These are phyloP conservation scores for Auriculariales sp. DNA, from an alignment of 768 basidiomycete species.

Conservation along the genomic window DNA sequence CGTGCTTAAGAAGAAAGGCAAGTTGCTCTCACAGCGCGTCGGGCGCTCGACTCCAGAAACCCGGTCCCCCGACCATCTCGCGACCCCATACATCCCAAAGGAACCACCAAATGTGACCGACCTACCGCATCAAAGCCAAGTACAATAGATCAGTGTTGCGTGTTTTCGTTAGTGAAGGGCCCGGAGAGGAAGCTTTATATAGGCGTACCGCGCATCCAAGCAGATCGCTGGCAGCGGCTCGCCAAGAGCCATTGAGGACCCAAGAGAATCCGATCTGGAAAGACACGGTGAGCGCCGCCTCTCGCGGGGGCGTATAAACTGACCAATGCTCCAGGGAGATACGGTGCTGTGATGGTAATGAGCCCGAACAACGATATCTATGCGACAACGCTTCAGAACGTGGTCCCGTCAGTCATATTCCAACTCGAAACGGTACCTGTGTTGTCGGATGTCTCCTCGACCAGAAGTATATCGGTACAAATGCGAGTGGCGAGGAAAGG, in stretches of 20 bases:
- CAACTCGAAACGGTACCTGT: too few species aligned
- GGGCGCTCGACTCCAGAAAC: slow-evolving; percentile 60
- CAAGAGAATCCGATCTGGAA: slow-evolving; percentile 21
- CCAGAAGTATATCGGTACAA: slow-evolving; percentile 96
- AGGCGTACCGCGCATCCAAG: slow-evolving; percentile 76
- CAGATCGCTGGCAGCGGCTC: slow-evolving; percentile 67
- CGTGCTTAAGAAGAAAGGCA: background rate
- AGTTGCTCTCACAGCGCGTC: slow-evolving; percentile 40
- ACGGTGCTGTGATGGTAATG: slow-evolving; percentile 88
- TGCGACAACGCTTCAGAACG: too few species aligned
- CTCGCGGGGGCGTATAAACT: slow-evolving; percentile 65
- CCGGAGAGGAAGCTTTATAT: too few species aligned
- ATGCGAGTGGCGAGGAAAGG: slow-evolving; percentile 83
- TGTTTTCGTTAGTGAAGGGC: too few species aligned
- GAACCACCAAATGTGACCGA: slow-evolving; percentile 80
- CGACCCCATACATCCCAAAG: slow-evolving; percentile 76
- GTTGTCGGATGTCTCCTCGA: slow-evolving; percentile 86
- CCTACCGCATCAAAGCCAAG: too few species aligned
- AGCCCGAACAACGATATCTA: slow-evolving; percentile 90
- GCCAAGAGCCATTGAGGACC: slow-evolving; percentile 72
- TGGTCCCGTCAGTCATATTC: too few species aligned
- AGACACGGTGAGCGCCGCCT: slow-evolving; percentile 2
- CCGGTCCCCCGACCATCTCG: slow-evolving; percentile 69
- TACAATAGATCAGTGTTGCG: too few species aligned
- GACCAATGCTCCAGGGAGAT: slow-evolving; percentile 85